Base-by-base conservation (phyloP, 768 basidiomycete genomes). In the Zangia roseola region DNA sequence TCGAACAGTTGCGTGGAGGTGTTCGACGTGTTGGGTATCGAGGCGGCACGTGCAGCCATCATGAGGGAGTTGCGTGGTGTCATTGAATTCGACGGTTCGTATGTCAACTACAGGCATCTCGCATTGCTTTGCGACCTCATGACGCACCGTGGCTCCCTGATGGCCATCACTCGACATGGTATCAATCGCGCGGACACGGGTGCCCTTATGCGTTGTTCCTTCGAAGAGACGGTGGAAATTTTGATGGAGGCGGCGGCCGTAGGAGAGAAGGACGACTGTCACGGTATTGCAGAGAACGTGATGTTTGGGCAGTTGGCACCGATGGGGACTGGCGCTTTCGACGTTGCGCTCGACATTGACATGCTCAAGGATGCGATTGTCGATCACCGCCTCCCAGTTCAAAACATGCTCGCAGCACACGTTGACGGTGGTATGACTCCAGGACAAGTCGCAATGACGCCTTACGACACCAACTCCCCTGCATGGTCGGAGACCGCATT, bases 291-390 rank as follows among this genome's bases (percentile, higher is more conserved):
- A n/a, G 95, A 98, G 76, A 98, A 97, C 61, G 93, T 99, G 35
- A 84, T 99, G 79, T 92, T 99, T 59, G 97, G 97, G 16, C 97
- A 98, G 72, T 89, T 98, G 82, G 94, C 95, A n/a, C 94, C 94
- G 1, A 97, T 99, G 94, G 97, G 97, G 43, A 97, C 97, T 0
- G 97, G 97, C 13, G 81, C 91, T 8, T 97, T 95, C 62, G 95
- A 98, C 41, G 90, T 99, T 42, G 87, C 92, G 0, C 79, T 99
- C 41, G 97, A 99, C 68, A 91, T 97, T 61, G 90, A 94, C 57
- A 95, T 98, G 93, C 76, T 99, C 60, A 97, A 97, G 76, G 95
- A 98, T 50, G 94, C 97, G 34, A 93, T 97, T 46, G 89, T 97
- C 42, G 97, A 99, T 67, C 93, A 95, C 62, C 88, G 94, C 21